Evolutionary conservation across 164 flowering plant species (phyloP).

Genomic region (Euptelea pleiosperma): DNA sequence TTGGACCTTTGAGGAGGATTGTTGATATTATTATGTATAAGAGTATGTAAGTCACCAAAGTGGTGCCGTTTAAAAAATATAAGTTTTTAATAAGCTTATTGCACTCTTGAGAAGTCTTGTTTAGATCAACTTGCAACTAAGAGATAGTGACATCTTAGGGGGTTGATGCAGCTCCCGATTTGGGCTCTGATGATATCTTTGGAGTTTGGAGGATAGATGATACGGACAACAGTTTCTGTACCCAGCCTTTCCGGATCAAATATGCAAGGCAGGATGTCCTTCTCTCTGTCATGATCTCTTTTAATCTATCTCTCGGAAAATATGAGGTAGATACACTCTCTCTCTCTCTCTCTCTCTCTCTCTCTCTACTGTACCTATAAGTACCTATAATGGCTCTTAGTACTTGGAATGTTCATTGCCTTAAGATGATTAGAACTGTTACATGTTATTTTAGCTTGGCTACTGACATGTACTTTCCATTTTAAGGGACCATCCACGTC

Average conservation of each 20-base stretch:
- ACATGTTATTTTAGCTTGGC: conserved; percentile 12
- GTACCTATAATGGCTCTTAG: too few relatives aligned
- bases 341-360: conserved; percentile 6
- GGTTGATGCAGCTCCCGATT: conserved; percentile 66
- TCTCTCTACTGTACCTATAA: background rate
- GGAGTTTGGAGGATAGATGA: conserved; percentile 96
- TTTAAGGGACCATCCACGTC: conserved; percentile 64
- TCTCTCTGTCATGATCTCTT: conserved; percentile 79
- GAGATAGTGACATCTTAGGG: conserved; percentile 11
- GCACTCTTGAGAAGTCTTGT: background rate
- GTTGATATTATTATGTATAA: too few relatives aligned
- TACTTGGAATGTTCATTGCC: background rate
- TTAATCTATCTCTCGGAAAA: conserved; percentile 57
- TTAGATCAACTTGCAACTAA: conserved; percentile 3
- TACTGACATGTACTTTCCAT: conserved; percentile 16
- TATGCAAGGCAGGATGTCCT: conserved; percentile 96
- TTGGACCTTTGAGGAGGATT: too few relatives aligned
- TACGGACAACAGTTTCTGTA: conserved; percentile 78
- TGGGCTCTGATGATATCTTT: conserved; percentile 51
- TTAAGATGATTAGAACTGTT: background rate
- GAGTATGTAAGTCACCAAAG: too few relatives aligned
- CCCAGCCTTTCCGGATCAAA: conserved; percentile 93
- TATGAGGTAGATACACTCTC: conserved; percentile 45
- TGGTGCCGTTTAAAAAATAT: background rate
- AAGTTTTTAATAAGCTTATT: background rate